phyloP scores from a whole-genome alignment of 352 stramenopile species.

The Lagenidium giganteum region DNA sequence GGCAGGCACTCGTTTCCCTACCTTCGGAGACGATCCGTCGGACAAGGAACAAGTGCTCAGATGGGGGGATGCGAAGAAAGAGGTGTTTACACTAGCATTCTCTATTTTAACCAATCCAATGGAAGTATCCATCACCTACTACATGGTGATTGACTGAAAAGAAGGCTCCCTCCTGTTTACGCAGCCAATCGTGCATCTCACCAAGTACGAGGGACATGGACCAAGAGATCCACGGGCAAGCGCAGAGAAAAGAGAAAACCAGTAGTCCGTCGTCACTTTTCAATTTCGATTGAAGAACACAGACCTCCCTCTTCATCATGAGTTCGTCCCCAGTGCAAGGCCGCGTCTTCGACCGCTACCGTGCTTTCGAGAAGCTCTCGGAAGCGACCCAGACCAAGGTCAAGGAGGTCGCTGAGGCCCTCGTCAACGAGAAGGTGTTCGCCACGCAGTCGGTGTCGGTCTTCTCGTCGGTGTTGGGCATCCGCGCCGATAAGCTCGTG shows the following conservation, averaged over 20 bases:
- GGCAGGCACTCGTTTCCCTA: no score
- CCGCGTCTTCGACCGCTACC: slow-evolving; percentile 16
- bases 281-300: neutral
- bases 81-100: no score
- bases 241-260: no score
- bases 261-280: slow-evolving; percentile 8
- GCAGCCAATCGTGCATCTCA: slow-evolving; percentile 3
- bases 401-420: slow-evolving; percentile 10
- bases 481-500: slow-evolving; percentile 17
- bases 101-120: slow-evolving; percentile 5
- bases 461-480: slow-evolving; percentile 15
- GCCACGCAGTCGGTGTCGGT: slow-evolving; percentile 14
- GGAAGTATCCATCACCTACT: slow-evolving; percentile 4
- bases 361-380: slow-evolving; percentile 16
- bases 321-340: slow-evolving; percentile 10
- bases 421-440: slow-evolving; percentile 16
- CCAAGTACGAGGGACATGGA: no score
- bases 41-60: neutral
- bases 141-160: slow-evolving; percentile 7
- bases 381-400: slow-evolving; percentile 12
- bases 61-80: no score
- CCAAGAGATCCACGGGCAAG: no score
- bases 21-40: neutral
- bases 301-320: neutral
- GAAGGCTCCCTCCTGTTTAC: slow-evolving; percentile 1